Evolutionary conservation across 1,139 yeast species (phyloP), one percentile per base, ranked within the genome.

Genomic region (Hanseniaspora sp.): DNA sequence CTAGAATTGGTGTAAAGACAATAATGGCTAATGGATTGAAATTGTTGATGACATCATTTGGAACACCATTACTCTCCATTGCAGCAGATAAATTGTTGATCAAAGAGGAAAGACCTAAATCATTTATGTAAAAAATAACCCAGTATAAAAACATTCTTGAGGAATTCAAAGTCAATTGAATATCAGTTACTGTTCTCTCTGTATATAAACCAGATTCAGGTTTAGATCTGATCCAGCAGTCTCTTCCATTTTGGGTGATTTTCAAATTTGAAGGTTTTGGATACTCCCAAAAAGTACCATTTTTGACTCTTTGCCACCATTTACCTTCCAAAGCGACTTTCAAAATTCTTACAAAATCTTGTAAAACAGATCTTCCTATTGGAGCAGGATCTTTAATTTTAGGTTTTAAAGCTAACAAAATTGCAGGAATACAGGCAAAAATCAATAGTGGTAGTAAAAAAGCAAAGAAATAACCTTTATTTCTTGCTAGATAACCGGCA

Each of bases 381-480:
- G 71, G 70, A 34, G 66, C 69, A 54, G 67, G 69, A 51, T 61
- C 62, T 45, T 65, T 67, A 58, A 79, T 67, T 53, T 62, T 67
- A 40, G 72, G 70, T 55, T 70, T 67, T 54, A 77, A 68, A 38
- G 66, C 59, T 34, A 71, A 53, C 60, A 78, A 68, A n/a, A 77
- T 71, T 40, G 74, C 57, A 39, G 83, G 81, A 62, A 79, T 69
- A 40, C 73, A 43, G 58, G 76, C 61, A 63, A 78, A 79, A 52
- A 79, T 62, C 52, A 77, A 61, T 54, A 77, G 75, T 46, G 85
- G 84, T 42, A 78, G 67, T 61, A 82, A 71, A 69, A 74, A 85
- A 2, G 90, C 92, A 41, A 82, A 75, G 90, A 90, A 85, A 71
- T 78, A 85, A 48, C 90, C 94, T 59, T 80, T 74, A 59, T 77